Evolutionary conservation across 1,139 yeast genomes (phyloP), one percentile per base, ranked within the genome.

Genomic region (Schizosaccharomyces versatilis): DNA sequence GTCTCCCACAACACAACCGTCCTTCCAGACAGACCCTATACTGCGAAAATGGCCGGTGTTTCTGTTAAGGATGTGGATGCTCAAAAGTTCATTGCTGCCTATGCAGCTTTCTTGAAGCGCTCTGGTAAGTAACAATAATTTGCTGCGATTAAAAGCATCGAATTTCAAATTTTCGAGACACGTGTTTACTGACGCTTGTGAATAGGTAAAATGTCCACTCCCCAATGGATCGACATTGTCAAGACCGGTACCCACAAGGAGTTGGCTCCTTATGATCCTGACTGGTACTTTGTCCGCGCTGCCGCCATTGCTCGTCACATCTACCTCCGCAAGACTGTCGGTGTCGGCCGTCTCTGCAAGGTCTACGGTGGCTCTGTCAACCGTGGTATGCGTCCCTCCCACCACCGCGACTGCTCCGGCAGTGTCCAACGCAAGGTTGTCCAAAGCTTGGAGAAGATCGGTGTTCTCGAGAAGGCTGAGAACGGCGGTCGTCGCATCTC

Each of bases 221-320:
- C 99, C 78, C 95, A 96, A 74, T 90, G 88, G 84, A 97, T 90
- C 73, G 99, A 90, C 79, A 75, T 90, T 67, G 99, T 93, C 78
- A 90, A 90, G 86, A 93, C 99, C 73, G 84, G 95, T 65, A 83
- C 95, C 65, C 95, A 95, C 77, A 88, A 88, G 73, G 98, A 90
- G 77, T 84, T 90, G 73, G 98, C 98, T 74, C 99, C 99, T 73
- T 98, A 90, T 79, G 97, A 90, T 73, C 78, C 98, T 67, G 97
- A 88, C 77, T 57, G 57, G 58, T 54, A 58, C 40, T 51, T 49
- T 19, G 54, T 59, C 84, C 84, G 99, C 77, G 94, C 98, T 70
- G 99, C 99, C 70, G 88, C 98, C 60, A 86, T 86, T 73, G 99
- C 98, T 71, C 90, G 99, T 80, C 98, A 90, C 90, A 82, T 90